Conservation (phyloP, 768 basidiomycete species). For the Lactarius tabidus region DNA sequence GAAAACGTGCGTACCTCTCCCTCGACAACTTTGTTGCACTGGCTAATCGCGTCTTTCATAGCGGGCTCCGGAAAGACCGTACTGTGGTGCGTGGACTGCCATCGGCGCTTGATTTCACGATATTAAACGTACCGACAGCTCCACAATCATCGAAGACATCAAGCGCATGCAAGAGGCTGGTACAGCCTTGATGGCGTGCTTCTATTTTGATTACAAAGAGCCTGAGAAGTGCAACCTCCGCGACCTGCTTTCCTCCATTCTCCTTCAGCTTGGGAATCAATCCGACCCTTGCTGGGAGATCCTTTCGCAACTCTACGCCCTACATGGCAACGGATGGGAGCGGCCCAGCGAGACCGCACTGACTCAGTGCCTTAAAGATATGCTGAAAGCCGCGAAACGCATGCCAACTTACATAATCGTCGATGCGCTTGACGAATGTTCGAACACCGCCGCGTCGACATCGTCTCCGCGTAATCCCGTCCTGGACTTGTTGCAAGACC, state of each 20-base stretch:
- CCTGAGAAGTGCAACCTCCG: slow-evolving; percentile 2
- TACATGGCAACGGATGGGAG: background rate
- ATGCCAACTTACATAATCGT: slow-evolving; percentile 8
- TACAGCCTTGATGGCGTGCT: background rate
- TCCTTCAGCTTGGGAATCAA: slow-evolving; percentile 6
- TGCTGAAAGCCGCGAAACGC: background rate
- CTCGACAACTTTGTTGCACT: too few relatives aligned
- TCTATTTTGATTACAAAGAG: slow-evolving; percentile 13
- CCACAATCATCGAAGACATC: slow-evolving; percentile 9
- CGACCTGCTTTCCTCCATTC: slow-evolving; percentile 5
- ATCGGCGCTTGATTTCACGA: background rate
- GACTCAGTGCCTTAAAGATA: slow-evolving; percentile 4
- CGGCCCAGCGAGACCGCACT: background rate
- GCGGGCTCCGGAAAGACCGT: slow-evolving; percentile 11
- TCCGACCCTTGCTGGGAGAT: background rate
- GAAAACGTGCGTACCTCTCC: background rate
- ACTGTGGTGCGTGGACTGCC: background rate
- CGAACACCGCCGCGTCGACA: background rate
- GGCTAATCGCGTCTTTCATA: background rate
- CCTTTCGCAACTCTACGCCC: background rate
- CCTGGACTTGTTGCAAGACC: background rate
- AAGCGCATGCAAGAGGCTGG: background rate
- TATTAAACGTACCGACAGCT: background rate
- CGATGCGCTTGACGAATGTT: slow-evolving; percentile 16
- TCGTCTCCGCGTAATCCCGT: slow-evolving; percentile 11